Percentiles rank a stretch among this genome's conserved stretches.
Conservation (phyloP, 495 filamentous ascomycete genomes). For the Annulohypoxylon moriforme region DNA sequence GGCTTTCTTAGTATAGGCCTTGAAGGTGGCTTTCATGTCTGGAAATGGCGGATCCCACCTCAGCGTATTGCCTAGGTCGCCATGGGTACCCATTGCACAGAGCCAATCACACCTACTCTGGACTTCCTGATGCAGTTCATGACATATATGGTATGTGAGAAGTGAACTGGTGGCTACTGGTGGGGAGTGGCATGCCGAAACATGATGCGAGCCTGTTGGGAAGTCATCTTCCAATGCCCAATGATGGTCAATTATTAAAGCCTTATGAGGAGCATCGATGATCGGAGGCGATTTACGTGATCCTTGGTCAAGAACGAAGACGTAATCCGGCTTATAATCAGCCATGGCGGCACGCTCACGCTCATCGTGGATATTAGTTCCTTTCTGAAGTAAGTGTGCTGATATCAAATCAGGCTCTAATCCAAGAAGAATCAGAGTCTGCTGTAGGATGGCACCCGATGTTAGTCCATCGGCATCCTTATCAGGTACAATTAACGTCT, state of each 20-base stretch:
- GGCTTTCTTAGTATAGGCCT: conserved; percentile 65
- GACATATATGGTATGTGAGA: conserved; percentile 68
- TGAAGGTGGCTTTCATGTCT: conserved; percentile 66
- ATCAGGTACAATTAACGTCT: conserved; percentile 66
- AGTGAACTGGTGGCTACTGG: conserved; percentile 68
- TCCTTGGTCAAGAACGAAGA: conserved; percentile 72
- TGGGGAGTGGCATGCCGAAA: conserved; percentile 65
- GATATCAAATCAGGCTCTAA: conserved; percentile 57
- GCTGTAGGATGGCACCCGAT: conserved; percentile 67
- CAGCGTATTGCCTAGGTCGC: conserved; percentile 67
- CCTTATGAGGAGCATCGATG: conserved; percentile 51
- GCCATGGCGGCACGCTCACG: conserved; percentile 59
- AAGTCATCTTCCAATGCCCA: conserved; percentile 60
- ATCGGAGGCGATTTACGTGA: conserved; percentile 61
- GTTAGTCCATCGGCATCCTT: conserved; percentile 72
- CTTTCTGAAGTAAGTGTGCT: conserved; percentile 64
- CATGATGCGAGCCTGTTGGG: conserved; percentile 59
- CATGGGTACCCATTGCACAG: conserved; percentile 67
- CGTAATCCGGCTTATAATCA: conserved; percentile 57
- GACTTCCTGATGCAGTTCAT: conserved; percentile 58
- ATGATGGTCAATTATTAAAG: conserved; percentile 71
- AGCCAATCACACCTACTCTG: conserved; percentile 61
- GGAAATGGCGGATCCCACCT: conserved; percentile 70
- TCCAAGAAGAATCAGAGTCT: conserved; percentile 64
- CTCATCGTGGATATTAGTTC: conserved; percentile 61